Evolutionary conservation across 1,139 yeast genomes (phyloP).

Genomic region (Citeromyces hawaiiensis): DNA sequence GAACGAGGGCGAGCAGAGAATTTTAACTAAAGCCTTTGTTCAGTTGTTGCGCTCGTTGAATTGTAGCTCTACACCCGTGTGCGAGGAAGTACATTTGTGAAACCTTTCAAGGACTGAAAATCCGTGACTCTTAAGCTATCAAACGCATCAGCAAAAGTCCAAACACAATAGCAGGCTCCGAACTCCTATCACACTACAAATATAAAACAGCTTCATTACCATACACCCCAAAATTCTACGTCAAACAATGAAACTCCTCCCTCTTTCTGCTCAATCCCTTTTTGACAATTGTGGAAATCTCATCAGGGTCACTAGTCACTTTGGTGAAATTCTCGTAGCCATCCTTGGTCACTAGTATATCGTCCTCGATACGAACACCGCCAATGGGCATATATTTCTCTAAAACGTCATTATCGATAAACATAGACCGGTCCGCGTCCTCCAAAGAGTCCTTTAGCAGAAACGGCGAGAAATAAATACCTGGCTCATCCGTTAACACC

Average conservation of each 20-base stretch:
- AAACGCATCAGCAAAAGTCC: no score
- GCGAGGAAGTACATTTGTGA: no score
- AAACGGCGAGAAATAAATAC: conserved; percentile 79
- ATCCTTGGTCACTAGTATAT: conserved; percentile 57
- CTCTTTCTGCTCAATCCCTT: conserved; percentile 55
- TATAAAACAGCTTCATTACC: no score
- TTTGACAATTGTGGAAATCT: conserved; percentile 64
- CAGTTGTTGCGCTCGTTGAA: no score
- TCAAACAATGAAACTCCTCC: conserved; percentile 49
- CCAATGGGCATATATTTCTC: conserved; percentile 80
- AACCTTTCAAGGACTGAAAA: no score
- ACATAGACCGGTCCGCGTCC: conserved; percentile 42
- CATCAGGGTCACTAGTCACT: conserved; percentile 75
- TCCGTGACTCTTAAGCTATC: no score
- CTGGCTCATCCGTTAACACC: conserved; percentile 95
- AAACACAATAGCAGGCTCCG: no score
- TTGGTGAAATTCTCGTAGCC: conserved; percentile 77
- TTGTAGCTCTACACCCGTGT: no score
- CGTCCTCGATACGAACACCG: conserved; percentile 95
- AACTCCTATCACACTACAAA: no score
- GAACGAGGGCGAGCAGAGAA: no score
- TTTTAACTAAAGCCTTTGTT: no score
- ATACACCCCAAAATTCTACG: conserved; percentile 12
- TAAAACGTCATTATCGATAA: conserved; percentile 50
- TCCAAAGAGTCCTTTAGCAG: conserved; percentile 54